Evolutionary conservation across 2,329 filamentous ascomycete species (phyloP), one percentile per base, ranked within the genome.

Genomic region (Colletotrichum acutatum): DNA sequence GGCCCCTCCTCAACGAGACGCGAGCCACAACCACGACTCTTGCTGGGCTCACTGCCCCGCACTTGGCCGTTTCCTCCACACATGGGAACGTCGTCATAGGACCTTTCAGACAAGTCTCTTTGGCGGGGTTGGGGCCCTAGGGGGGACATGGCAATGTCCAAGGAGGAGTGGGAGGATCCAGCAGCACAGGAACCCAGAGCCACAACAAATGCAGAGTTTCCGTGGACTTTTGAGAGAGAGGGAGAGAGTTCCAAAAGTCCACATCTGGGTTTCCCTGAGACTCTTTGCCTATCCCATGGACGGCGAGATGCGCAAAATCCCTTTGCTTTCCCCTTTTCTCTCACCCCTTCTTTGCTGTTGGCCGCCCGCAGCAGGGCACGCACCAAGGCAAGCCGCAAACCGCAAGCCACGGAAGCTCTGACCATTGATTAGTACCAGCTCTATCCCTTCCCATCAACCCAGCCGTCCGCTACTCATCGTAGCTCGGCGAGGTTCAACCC

Each of bases 41-140:
- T 71, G 64, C 53, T 62, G 59, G 46, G 46, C 61, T 57, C 49
- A 22, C 28, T 59, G 68, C 68, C 71, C 68, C 68, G 68, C 71
- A 72, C 71, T 63, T 72, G 61, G 49, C 65, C 58, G 57, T 62
- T 56, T 67, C 67, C 71, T 74, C 71, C 67, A 74, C 67, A 74
- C 57, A 72, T 59, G 24, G 58, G 63, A 53, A 67, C 71, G 59
- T 72, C 71, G 71, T 72, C 71, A 74, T 74, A 72, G 68, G 71
- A 64, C 30, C 57, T 52, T 58, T 53, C 62, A 11, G 24, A 52
- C 61, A 61, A 60, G 71, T 73, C 66, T 73, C 46, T 71, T 73
- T 73, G 71, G 68, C 71, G 57, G 71, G 71, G 67, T 74, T 57
- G 61, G n/a, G 42, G 32, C 32, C 32, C 32, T 34, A 34, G 32